Evolutionary conservation across 306 rosid species (phyloP).

Genomic region (Casuarina glauca): DNA sequence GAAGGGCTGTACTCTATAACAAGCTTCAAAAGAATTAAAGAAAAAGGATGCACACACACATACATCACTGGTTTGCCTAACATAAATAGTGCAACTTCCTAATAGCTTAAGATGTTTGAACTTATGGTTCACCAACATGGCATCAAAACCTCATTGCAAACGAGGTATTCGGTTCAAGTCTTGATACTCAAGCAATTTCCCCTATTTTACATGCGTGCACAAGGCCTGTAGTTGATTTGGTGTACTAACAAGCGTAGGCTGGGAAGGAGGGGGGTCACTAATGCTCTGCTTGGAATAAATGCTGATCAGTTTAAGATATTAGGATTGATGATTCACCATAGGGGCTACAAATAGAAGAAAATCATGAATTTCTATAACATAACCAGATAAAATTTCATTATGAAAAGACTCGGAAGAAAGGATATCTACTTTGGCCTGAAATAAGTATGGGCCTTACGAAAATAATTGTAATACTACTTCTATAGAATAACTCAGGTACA

Average conservation of each 20-base stretch:
- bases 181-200: background rate
- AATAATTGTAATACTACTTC: background rate
- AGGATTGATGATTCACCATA: background rate
- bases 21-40: background rate
- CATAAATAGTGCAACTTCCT: background rate
- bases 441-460: background rate
- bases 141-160: background rate
- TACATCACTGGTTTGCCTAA: background rate
- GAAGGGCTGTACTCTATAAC: background rate
- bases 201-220: background rate
- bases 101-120: background rate
- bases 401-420: slow-evolving; percentile 2
- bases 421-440: background rate
- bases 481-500: background rate
- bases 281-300: background rate
- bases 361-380: background rate
- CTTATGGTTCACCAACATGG: background rate
- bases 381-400: background rate
- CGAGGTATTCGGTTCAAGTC: background rate
- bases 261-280: background rate
- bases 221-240: background rate
- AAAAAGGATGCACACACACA: background rate
- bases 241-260: background rate
- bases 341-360: background rate
- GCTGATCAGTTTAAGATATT: background rate